Base-by-base conservation (phyloP, 164 flowering plant genomes). In the Aristolochia californica region DNA sequence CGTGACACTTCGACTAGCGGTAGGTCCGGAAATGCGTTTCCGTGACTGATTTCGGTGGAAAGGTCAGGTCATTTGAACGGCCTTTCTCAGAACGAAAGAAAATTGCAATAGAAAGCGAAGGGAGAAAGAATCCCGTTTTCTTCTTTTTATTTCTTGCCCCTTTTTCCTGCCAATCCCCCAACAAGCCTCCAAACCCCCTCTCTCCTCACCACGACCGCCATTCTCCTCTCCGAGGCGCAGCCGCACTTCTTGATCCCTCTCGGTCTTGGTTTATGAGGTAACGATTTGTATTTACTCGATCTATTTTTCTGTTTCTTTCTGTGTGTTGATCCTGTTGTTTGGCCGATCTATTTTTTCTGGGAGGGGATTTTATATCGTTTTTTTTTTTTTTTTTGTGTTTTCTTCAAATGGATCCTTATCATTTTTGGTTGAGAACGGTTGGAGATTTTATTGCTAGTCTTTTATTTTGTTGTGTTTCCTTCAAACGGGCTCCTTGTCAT, bases 221-320 rank as follows among this genome's bases (percentile, higher is more conserved):
- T 2, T 20, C 24, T 49, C 26, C 53, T 24, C 49, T 16, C 49
- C n/a, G 49, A 45, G 49, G 20, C 49, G 5, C 21, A 50, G 54
- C 54, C 15, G 27, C 25, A 20, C 16, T 26, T 26, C 27, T n/a
- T 17, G 54, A 50, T 22, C 28, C 27, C 54, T 23, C 54, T 16
- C 54, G 54, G 54, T 22, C 54, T 50, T 50, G 54, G 54, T 50
- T 50, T 50, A 50, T 50, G 54, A 50, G 54, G 54, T 50, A 15
- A 50, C 25, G 9, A 18, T 5, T 24, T 1, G 20, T 7, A 2
- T 21, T 25, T 49, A 14, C 28, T 22, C 15, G 13, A 4, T 20
- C 15, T 20, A 0, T 20, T 49, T 20, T 49, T 7, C 13, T 22
- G 2, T 22, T 22, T 15, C 16, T 4, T 50, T 22, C 23, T 23